Base-by-base conservation (phyloP, 192 early-diverging fungal genomes). In the Coemansia sp. region DNA sequence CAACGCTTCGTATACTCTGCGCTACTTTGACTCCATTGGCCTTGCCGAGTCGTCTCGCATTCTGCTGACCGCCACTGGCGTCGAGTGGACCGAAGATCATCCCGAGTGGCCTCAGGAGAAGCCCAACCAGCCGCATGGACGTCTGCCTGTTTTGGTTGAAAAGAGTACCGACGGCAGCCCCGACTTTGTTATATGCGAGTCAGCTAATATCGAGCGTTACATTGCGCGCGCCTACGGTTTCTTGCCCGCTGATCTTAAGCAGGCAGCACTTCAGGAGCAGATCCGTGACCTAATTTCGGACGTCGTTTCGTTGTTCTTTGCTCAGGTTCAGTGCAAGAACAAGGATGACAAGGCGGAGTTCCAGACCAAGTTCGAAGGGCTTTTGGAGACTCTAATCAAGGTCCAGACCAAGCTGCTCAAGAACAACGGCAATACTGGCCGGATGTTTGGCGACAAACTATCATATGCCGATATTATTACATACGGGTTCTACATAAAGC, bases 391-490 rank as follows among this genome's bases (percentile, higher is more conserved):
- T 19, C 56, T 68, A 2, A 47, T 84, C 44, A 19, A 48, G 2
- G 65, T 75, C 3, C 81, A 82, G 44, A 71, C 71, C 19, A 49
- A 62, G 31, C 42, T 75, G 4, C 59, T 85, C 54, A 55, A 54
- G 26, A 61, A 81, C 25, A 86, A 87, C 57, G 83, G 85, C 42
- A 49, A 53, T 54, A 86, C 78, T 19, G 85, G 85, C 1, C 77
- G 81, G 57, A 75, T 70, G 14, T 58, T 83, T 48, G 85, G 85
- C 20, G 53, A 83, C 60, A 71, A 71, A 46, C 48, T 78, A 3
- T 78, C 82, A 4, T 66, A 79, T 7, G 60, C 71, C 1, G 85
- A 87, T 57, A 59, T 83, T 15, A 58, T 64, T 5, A 19, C 53
- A 2, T 79, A 73, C 25, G 53, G 25, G 12, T 63, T 74, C 20